A percentile compares a stretch with the other conserved stretches of the same genome.
phyloP scores from a whole-genome alignment of 257 asterid species.

The Gentiana dahurica region DNA sequence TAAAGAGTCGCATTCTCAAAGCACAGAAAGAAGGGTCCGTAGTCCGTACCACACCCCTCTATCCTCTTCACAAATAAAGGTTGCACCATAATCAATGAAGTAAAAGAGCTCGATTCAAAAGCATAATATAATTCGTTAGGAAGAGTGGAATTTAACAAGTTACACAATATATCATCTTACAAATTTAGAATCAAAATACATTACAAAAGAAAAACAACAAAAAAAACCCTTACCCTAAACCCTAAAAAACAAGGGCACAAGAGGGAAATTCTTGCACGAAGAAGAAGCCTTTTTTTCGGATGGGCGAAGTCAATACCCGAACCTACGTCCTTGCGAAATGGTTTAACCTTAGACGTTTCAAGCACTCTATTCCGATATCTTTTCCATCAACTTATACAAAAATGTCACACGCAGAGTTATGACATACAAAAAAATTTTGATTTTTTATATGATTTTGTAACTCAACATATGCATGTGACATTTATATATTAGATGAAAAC shows the following conservation, averaged over 20 bases:
- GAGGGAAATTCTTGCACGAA: background rate
- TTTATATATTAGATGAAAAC: too few relatives aligned
- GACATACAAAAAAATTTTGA: too few relatives aligned
- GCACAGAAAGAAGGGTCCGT: too few relatives aligned
- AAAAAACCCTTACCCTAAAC: background rate
- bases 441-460: too few relatives aligned
- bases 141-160: background rate
- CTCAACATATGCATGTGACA: too few relatives aligned
- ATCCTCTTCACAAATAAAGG: too few relatives aligned
- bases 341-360: constrained; percentile 13
- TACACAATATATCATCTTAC: constrained; percentile 3
- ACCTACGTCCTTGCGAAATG: constrained; percentile 50
- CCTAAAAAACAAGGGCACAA: constrained; percentile 1
- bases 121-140: background rate
- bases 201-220: too few relatives aligned
- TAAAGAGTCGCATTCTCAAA: too few relatives aligned
- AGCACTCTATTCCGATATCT: constrained; percentile 5
- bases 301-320: constrained; percentile 73
- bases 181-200: constrained; percentile 1
- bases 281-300: constrained; percentile 16
- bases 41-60: too few relatives aligned
- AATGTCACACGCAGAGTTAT: constrained; percentile 19
- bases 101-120: too few relatives aligned
- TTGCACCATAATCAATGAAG: too few relatives aligned
- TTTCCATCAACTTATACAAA: background rate